Evolutionary conservation across 345 rosid genomes (phyloP), one percentile per base, ranked within the genome.

Genomic region (Linum usitatissimum): DNA sequence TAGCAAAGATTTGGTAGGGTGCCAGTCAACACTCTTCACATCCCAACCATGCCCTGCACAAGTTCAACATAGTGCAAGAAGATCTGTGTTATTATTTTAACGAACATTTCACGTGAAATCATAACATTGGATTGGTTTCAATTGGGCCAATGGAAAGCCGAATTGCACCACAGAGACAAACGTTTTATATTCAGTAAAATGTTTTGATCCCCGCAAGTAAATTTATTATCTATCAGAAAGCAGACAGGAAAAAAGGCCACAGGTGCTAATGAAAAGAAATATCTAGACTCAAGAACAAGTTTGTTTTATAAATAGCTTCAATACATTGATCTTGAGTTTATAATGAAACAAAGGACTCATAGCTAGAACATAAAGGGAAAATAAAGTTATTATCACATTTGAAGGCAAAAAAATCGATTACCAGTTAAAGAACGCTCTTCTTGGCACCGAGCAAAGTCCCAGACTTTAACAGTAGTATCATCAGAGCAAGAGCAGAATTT

Each of bases 1-100:
- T 56, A 90, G 70, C 64, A 93, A 81, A 64, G 97, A 90, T 75
- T 90, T 90, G 67, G 92, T 86, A 59, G 99, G 97, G 79, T 93
- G 99, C 99, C 99, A 93, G 71, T 90, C 96, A 72, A 93, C 97
- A 75, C 95, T 73, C 83, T 93, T 93, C 76, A 93, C 97, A 90
- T 93, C 97, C 96, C 97, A 90, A 73, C 97, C 97, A 80, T 93
- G 99, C 86, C 99, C 99, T 93, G 99, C 90, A 90, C 87, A 96
- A 87, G 88, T 90, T 87, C 79, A 93, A 90, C 77, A 57, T 20
- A 62, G 57, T 18, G 36, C 59, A 57, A 2, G 65, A 66, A 80
- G 66, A 78, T 67, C 66, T 72, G 82, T 77, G 73, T 70, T 80
- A 80, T 86, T 68, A 83, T 58, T 77, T 72, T 60, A 55, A 9